Base-by-base conservation (phyloP, 1,139 yeast species). In the Tardiomyces blankii region DNA sequence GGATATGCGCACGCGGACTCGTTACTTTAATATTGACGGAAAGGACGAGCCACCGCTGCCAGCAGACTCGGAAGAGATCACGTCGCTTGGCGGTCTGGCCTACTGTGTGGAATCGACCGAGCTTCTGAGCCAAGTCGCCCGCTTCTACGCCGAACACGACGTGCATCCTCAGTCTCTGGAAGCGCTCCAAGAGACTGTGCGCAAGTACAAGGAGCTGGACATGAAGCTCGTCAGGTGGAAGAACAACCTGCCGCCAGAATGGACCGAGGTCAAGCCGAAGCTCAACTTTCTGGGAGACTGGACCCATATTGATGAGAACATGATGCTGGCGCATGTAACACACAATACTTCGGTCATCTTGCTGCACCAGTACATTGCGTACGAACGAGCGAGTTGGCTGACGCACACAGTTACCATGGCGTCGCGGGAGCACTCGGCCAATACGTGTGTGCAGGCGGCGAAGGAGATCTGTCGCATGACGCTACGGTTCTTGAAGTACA, bases 281-380 rank as follows among this genome's bases (percentile, higher is more conserved):
- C 44, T 47, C 3, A 42, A 41, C 27, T 52, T 48, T 3, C 42
- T 45, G 38, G 25, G 25, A 21, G 25, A 21, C 25, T 21, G 25
- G 25, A 21, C 25, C 7, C 25, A 21, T 7, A 47, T 54, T 47
- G 60, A 56, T 44, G 56, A 53, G 39, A 56, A 56, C 41, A 42
- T 55, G 43, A 53, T 58, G 2, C 49, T 56, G 7, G 60, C 60
- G 1, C 60, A 56, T 45, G 50, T 55, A 28, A 53, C 57, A 7
- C 59, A 55, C 44, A 56, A 56, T 40, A 54, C 59, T 2, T 47
- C 51, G 39, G 58, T 56, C 16, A 45, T 55, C 16, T 47, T 56
- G 16, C 49, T 56, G 6, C 60, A 56, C 41, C 60, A 56, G 40
- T 48, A 53, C 43, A 46, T 55, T 4, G 58, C 58, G 25, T 50